Evolutionary conservation across 345 rosid genomes (phyloP), one percentile per base, ranked within the genome.

Genomic region (Theobroma cacao): DNA sequence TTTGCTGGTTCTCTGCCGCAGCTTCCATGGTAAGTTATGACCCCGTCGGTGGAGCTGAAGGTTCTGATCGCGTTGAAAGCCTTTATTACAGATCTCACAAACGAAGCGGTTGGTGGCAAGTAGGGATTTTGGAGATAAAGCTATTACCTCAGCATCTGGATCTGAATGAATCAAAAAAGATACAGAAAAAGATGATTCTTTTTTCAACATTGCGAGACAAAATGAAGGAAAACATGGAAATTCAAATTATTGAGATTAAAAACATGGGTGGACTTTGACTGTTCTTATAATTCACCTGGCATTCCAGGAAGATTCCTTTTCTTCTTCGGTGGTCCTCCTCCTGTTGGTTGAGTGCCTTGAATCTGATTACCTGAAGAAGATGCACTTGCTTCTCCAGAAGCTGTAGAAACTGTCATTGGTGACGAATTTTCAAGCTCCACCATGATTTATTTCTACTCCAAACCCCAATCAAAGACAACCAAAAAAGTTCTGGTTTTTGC

Each of bases 41-140:
- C 97, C 97, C 24, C 94, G 85, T 7, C 94, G 88, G 88, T 90
- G 94, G 63, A 90, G 94, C 84, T 90, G 94, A 34, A 92, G 86
- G 81, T 92, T 90, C 82, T 92, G 97, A 78, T 90, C 94, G 13
- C 97, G 85, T 82, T 90, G 97, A 77, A 92, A 90, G 2, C 97
- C 94, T 77, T 92, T 90, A 86, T 75, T 88, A 74, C 97, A 92
- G 90, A 92, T 89, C 93, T 90, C 97, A 80, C 97, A 92, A 62
- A 92, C 86, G 80, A 92, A 90, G 8, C 94, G 79, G 77, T 90
- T 89, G 15, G 91, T 92, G 18, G 97, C 91, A 31, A 90, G 11
- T 52, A 92, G 78, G 5, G 91, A 55, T 80, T 77, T 86, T 12
- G 97, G 94, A 50, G 94, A 92, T 78, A 92, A 83, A 73, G 93